Evolutionary conservation across 2,329 filamentous ascomycete genomes (phyloP).

Genomic region (Colletotrichum lupini): DNA sequence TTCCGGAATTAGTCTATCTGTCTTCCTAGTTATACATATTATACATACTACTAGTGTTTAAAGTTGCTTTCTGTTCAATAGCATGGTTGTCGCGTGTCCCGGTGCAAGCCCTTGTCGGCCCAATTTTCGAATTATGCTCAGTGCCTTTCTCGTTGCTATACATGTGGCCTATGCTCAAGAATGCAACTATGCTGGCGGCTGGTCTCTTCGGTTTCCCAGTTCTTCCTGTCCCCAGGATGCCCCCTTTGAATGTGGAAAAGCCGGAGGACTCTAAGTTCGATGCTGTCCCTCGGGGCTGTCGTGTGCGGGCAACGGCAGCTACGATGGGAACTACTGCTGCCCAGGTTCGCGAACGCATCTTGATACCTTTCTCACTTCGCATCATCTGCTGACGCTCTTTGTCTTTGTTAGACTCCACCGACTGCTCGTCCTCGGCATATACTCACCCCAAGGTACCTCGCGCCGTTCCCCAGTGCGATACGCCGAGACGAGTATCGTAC

Average conservation of each 20-base stretch:
- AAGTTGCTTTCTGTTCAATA: not conserved
- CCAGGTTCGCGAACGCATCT: not conserved
- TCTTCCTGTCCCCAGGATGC: constrained; percentile 1
- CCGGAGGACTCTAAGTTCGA: not conserved
- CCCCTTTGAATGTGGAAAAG: constrained; percentile 7
- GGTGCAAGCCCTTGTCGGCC: not conserved
- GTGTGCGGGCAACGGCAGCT: not conserved
- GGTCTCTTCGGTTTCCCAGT: not conserved
- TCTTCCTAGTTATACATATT: too few relatives aligned
- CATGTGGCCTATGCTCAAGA: not conserved
- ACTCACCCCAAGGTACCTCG: not conserved
- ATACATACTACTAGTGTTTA: not conserved
- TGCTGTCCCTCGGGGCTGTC: constrained; percentile 2
- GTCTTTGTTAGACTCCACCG: not conserved
- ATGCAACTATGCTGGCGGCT: not conserved
- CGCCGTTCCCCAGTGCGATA: not conserved
- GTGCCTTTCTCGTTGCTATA: not conserved
- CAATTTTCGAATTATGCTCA: not conserved
- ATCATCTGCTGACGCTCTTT: not conserved
- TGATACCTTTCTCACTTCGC: too few relatives aligned
- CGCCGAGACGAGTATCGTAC: not conserved
- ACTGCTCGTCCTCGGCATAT: not conserved
- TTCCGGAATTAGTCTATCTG: not conserved
- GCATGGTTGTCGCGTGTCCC: not conserved
- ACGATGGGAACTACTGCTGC: not conserved